A percentile compares a stretch with the other conserved stretches of the same genome.
phyloP scores from a whole-genome alignment of 164 flowering plant species.

The Buxus sempervirens region DNA sequence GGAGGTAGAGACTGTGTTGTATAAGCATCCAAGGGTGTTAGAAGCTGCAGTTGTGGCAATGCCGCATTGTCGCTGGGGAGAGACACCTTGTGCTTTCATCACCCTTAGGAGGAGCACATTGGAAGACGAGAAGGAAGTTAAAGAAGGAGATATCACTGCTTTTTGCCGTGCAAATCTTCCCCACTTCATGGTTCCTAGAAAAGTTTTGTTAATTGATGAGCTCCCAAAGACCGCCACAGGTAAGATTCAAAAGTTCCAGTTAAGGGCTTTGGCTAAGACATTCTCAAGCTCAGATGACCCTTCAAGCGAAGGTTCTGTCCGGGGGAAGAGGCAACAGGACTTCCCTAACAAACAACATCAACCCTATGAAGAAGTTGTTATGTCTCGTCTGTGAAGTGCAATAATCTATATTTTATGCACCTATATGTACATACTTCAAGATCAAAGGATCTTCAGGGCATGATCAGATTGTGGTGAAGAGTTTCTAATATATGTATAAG shows the following conservation, averaged over 20 bases:
- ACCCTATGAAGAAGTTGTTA: constrained; percentile 17
- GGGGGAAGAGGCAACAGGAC: constrained; percentile 7
- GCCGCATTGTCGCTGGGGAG: constrained; percentile 85
- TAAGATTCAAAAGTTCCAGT: constrained; percentile 51
- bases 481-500: no score
- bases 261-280: constrained; percentile 48
- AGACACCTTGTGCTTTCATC: constrained; percentile 84
- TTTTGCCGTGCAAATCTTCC: constrained; percentile 58
- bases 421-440: no score
- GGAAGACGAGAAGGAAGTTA: not conserved
- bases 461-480: no score
- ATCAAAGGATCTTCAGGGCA: no score
- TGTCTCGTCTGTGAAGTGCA: constrained; percentile 39
- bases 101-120: constrained; percentile 16
- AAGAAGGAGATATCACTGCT: constrained; percentile 42
- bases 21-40: constrained; percentile 48
- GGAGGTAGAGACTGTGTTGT: constrained; percentile 59
- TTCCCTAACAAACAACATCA: constrained; percentile 3
- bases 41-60: constrained; percentile 91
- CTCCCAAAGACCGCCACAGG: constrained; percentile 72
- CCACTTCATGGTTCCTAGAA: constrained; percentile 70
- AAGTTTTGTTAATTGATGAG: constrained; percentile 45
- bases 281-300: constrained; percentile 4
- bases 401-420: no score
- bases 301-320: constrained; percentile 7